These are phyloP conservation scores for Leccinum aurantiacum DNA, from an alignment of 768 basidiomycete genomes.

Conservation along the genomic window DNA sequence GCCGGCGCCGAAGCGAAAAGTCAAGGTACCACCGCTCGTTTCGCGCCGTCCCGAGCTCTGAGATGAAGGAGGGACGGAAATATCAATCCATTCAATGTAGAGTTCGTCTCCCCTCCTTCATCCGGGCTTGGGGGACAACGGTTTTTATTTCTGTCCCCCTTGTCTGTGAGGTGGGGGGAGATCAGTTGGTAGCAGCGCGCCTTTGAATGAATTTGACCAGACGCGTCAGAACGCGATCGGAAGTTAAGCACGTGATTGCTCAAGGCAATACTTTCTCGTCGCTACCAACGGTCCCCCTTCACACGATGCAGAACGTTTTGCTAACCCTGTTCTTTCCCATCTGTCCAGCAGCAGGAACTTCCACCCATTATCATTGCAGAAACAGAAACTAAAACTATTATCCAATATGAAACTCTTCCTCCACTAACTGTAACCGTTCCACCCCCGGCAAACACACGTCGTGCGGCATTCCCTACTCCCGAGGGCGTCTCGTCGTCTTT, in stretches of 20 bases:
- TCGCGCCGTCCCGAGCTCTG: constrained; percentile 90
- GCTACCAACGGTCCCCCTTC: constrained; percentile 40
- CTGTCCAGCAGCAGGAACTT: constrained; percentile 42
- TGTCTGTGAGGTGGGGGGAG: constrained; percentile 47
- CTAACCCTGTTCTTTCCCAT: constrained; percentile 35
- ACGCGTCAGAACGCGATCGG: constrained; percentile 32
- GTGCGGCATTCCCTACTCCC: constrained; percentile 70
- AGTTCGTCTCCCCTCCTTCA: constrained; percentile 85
- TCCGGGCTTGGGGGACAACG: constrained; percentile 90
- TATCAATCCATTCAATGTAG: constrained; percentile 44
- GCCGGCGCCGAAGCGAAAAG: constrained; percentile 65
- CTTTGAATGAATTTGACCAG: constrained; percentile 27
- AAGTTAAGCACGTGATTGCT: constrained; percentile 27
- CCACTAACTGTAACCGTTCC: constrained; percentile 70
- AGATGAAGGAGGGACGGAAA: constrained; percentile 78
- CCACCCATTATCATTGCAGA: constrained; percentile 43
- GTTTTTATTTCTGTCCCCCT: constrained; percentile 71
- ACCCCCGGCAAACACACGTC: constrained; percentile 76
- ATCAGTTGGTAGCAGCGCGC: constrained; percentile 34
- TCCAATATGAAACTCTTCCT: constrained; percentile 47
- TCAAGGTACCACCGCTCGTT: constrained; percentile 85
- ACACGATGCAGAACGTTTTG: constrained; percentile 27
- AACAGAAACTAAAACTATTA: constrained; percentile 63
- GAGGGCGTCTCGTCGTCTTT: constrained; percentile 57
- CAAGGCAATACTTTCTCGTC: constrained; percentile 38